These are phyloP conservation scores for Citrus cavaleriei DNA, from an alignment of 345 rosid species.

Conservation along the genomic window DNA sequence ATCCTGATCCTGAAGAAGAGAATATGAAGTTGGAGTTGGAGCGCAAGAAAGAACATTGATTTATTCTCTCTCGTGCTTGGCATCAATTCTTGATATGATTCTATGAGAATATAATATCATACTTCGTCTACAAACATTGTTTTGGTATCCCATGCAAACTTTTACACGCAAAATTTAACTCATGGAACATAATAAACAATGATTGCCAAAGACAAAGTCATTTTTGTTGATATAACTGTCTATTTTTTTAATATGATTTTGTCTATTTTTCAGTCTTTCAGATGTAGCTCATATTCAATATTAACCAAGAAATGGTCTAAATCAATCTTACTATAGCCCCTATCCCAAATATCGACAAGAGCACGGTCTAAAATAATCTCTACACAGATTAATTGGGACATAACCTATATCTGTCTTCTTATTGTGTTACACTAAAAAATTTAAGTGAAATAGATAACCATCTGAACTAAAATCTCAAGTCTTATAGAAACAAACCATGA, in stretches of 20 bases:
- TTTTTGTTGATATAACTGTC: not conserved
- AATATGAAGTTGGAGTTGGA: not conserved
- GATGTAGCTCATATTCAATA: too few species aligned
- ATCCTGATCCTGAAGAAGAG: not conserved
- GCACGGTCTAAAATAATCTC: not conserved
- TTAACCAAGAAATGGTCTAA: not conserved
- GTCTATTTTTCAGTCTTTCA: too few species aligned
- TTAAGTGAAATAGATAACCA: too few species aligned
- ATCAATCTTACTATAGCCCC: not conserved
- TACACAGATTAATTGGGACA: too few species aligned
- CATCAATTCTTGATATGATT: slow-evolving; percentile 9
- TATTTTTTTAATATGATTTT: too few species aligned
- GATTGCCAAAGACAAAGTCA: not conserved
- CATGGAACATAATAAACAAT: not conserved
- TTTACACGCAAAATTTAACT: not conserved
- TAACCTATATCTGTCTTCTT: too few species aligned
- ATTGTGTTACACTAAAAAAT: too few species aligned
- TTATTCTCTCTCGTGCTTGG: not conserved
- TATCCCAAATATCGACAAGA: not conserved
- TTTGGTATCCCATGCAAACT: not conserved
- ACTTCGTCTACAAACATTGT: not conserved
- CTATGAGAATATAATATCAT: not conserved
- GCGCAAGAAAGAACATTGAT: not conserved
- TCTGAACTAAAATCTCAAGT: too few species aligned
- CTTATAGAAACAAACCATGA: too few species aligned